These are phyloP conservation scores for Pythium brachiatum DNA, from an alignment of 352 stramenopile species.

Conservation along the genomic window DNA sequence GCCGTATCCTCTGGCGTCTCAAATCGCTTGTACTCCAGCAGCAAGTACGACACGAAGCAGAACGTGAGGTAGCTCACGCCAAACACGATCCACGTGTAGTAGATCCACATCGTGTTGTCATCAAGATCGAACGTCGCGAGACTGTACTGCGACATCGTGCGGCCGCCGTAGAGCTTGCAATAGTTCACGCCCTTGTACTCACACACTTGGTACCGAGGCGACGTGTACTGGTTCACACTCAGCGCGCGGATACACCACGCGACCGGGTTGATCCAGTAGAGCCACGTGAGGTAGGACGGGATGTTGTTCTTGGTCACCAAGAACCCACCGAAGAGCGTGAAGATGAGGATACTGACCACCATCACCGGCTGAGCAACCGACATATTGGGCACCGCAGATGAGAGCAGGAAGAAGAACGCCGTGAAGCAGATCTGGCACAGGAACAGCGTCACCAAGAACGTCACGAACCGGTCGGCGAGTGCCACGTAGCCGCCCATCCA, in stretches of 20 bases:
- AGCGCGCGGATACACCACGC: slow-evolving; percentile 60
- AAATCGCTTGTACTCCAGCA: slow-evolving; percentile 34
- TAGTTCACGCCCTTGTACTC: slow-evolving; percentile 52
- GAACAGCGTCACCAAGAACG: slow-evolving; percentile 57
- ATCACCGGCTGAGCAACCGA: slow-evolving; percentile 21
- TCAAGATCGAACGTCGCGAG: slow-evolving; percentile 50
- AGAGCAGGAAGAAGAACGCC: slow-evolving; percentile 29
- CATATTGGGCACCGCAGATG: slow-evolving; percentile 12
- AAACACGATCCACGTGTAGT: slow-evolving; percentile 56
- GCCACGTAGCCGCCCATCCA: slow-evolving; percentile 47
- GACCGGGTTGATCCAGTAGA: slow-evolving; percentile 64
- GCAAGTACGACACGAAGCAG: slow-evolving; percentile 22
- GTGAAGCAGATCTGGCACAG: slow-evolving; percentile 31
- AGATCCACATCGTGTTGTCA: slow-evolving; percentile 51
- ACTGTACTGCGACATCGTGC: slow-evolving; percentile 43
- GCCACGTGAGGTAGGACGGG: slow-evolving; percentile 33
- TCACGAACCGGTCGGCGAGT: slow-evolving; percentile 35
- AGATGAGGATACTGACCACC: slow-evolving; percentile 25
- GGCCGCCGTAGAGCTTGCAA: slow-evolving; percentile 31
- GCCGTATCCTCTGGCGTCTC: slow-evolving; percentile 36
- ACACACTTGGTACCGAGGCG: slow-evolving; percentile 40
- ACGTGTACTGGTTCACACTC: slow-evolving; percentile 59
- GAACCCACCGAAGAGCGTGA: slow-evolving; percentile 34
- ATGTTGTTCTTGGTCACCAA: slow-evolving; percentile 28
- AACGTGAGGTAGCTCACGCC: slow-evolving; percentile 38